Percentiles rank a stretch among this genome's conserved stretches.
phyloP scores from a whole-genome alignment of 352 stramenopile species.

The Pilasporangium apinafurcum region DNA sequence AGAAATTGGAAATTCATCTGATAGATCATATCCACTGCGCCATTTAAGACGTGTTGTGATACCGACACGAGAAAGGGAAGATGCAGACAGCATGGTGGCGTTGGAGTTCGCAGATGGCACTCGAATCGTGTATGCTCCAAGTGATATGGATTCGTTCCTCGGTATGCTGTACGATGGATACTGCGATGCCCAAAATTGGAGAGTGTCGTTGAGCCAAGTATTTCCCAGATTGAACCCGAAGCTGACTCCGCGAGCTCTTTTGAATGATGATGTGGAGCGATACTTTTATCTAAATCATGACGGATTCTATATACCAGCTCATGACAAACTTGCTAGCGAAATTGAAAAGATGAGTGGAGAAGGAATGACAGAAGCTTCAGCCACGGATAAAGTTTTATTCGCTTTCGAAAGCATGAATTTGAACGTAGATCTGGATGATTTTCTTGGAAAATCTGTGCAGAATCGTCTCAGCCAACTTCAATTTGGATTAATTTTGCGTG shows the following conservation, averaged over 20 bases:
- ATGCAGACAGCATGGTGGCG: slow-evolving; percentile 31
- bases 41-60: slow-evolving; percentile 44
- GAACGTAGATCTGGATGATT: slow-evolving; percentile 61
- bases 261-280: slow-evolving; percentile 44
- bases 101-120: slow-evolving; percentile 65
- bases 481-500: slow-evolving; percentile 41
- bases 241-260: slow-evolving; percentile 40
- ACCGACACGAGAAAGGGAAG: slow-evolving; percentile 16
- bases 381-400: slow-evolving; percentile 60
- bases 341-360: slow-evolving; percentile 53
- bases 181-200: slow-evolving; percentile 48
- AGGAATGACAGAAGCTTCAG: slow-evolving; percentile 24
- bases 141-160: slow-evolving; percentile 52
- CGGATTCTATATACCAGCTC: slow-evolving; percentile 49
- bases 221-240: slow-evolving; percentile 64
- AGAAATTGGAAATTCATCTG: slow-evolving; percentile 35
- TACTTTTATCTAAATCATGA: slow-evolving; percentile 57
- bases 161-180: slow-evolving; percentile 68
- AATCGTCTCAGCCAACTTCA: slow-evolving; percentile 47
- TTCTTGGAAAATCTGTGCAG: slow-evolving; percentile 34
- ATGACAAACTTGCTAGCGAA: slow-evolving; percentile 44
- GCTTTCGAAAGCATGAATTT: slow-evolving; percentile 68
- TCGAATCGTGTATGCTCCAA: slow-evolving; percentile 51
- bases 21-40: slow-evolving; percentile 56
- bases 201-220: slow-evolving; percentile 51